Base-by-base conservation (phyloP, 2,329 filamentous ascomycete genomes). In the Lomentospora prolificans region DNA sequence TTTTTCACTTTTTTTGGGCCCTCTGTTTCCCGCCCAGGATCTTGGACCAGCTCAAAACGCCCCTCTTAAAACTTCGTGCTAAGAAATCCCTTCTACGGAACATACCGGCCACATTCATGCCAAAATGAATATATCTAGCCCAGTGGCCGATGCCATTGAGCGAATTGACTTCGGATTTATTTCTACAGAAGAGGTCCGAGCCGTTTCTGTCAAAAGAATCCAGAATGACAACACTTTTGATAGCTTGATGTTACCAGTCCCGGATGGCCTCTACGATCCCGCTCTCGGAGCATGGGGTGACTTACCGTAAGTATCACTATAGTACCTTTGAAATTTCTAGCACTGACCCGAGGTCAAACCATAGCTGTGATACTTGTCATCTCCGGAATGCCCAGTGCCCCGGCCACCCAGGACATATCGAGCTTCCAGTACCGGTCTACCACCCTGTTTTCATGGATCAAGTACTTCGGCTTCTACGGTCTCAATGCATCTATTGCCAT, bases 381-480 rank as follows among this genome's bases (percentile, higher is more conserved):
- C 79, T 95, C 61, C 87, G 85, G 65, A 85, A 85, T 59, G 80
- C 84, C 66, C 82, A 82, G 63, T 99, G 95, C 68, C 90, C 92
- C 5, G 95, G 95, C 57, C 95, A 99, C 74, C 82, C 87, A 58
- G 95, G 94, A 55, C 94, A 99, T 67, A 95, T 99, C 68, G 90
- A 96, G 64, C 84, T 99, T 10, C 91, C 94, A 12, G 86, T 91
- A 10, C 89, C 89, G 50, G 89, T 96, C 54, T 99, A 97, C 69
- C 92, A 99, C 70, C 89, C 92, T n/a, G 87, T 90, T 2, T 97
- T 96, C 66, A 87, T 99, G 77, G 91, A 96, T 67, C 91, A 96
- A 69, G 81, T 91, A 54, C 81, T 95, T 60, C 86, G 89, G 48
- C 77, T 99, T 50, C 78, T 99, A 19, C 85, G 90, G 63, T 87